Evolutionary conservation across 768 basidiomycete species (phyloP), one percentile per base, ranked within the genome.

Genomic region (Pleurotus eryngii): DNA sequence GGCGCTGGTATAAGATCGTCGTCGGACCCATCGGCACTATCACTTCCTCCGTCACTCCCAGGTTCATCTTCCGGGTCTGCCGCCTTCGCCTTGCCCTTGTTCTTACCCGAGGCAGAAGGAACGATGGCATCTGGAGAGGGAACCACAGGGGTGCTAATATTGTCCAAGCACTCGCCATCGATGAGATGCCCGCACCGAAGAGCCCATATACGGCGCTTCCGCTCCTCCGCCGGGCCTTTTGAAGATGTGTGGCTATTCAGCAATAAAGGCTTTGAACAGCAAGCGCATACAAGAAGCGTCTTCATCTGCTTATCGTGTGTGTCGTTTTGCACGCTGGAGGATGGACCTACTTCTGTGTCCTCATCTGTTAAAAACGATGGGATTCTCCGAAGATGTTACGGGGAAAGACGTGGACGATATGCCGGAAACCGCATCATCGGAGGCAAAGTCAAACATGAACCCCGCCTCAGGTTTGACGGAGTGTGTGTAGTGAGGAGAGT

Each of bases 171-270:
- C 67, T 86, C 89, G 49, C 88, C 90, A 61, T 92, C 90, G 0
- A 92, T 76, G 63, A 92, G 68, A 65, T 92, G 90, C 0, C 90
- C 90, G 53, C 90, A 92, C 40, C 87, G 75, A 59, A 92, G 70
- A 1, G 80, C 83, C 90, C 89, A 92, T 6, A 92, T 70, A 43
- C 81, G 78, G 54, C 77, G 72, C 38, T 69, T 70, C 40, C 72
- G 72, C 40, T 71, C 74, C 37, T 82, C 83, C 46, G 75, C 70
- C 49, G 72, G 79, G 46, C 67, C 70, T 11, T 66, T 71, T 4
- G 71, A 70, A 14, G 73, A 70, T n/a, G 83, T 72, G 11, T 77
- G 79, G 1, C 74, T 73, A 47, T 79, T 76, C 26, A 87, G 73
- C 8, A 87, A 68, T 4, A 92, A 76, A 0, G 87, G 86, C 58